Evolutionary conservation across 345 rosid species (phyloP).

Genomic region (Aurinia saxatilis): DNA sequence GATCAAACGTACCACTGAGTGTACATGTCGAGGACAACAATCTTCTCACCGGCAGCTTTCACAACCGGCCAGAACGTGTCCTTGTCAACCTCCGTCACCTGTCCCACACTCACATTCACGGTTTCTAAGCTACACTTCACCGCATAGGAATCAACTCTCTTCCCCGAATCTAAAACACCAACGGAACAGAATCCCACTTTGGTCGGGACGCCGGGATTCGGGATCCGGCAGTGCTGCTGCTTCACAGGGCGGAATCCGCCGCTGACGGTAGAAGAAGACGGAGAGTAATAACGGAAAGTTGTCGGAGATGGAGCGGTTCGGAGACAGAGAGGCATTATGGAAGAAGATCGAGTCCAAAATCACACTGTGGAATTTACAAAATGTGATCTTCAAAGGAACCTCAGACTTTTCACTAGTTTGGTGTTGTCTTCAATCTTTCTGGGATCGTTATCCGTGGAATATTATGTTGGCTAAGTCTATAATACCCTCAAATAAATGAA

Average conservation of each 20-base stretch:
- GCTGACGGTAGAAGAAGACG: conserved; percentile 12
- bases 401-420: background rate
- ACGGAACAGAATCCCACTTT: background rate
- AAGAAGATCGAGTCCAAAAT: conserved; percentile 8
- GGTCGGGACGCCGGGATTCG: conserved; percentile 18
- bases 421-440: background rate
- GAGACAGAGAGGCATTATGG: conserved; percentile 30
- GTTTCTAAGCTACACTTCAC: conserved; percentile 68
- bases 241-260: background rate
- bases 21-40: conserved; percentile 91
- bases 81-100: conserved; percentile 77
- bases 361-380: background rate
- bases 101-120: conserved; percentile 53
- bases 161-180: background rate
- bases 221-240: conserved; percentile 6
- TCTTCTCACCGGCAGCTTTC: conserved; percentile 67
- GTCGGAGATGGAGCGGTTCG: conserved; percentile 26
- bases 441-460: background rate
- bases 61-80: conserved; percentile 97
- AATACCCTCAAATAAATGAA: background rate
- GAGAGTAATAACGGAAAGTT: conserved; percentile 28
- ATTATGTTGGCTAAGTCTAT: background rate
- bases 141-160: conserved; percentile 13
- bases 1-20: conserved; percentile 66
- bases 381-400: conserved; percentile 4